Evolutionary conservation across 257 asterid genomes (phyloP), one percentile per base, ranked within the genome.

Genomic region (Leonotis leonurus): DNA sequence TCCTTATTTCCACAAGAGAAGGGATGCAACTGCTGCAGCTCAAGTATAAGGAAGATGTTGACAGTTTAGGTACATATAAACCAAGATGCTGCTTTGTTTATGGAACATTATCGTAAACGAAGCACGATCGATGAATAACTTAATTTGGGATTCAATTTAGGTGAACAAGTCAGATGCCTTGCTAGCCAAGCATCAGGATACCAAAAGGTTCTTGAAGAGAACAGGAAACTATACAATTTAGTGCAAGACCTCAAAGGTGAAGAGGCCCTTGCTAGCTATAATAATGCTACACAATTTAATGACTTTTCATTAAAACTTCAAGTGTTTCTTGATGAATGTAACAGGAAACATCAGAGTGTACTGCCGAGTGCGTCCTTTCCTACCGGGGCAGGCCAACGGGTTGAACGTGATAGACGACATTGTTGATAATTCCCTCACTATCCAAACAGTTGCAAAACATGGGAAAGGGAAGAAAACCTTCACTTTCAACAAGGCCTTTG

Each of bases 201-300:
- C 74, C 77, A 81, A 44, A 84, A 72, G 81, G 86, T 87, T 73
- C 74, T 89, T 3, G 94, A 86, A 72, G 97, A 89, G 77, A 89
- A 89, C 16, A 74, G 94, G 30, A 89, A 89, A 73, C 78, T 89
- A 44, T 89, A 89, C 81, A 89, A 89, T 81, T 82, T 74, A 78
- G 91, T 89, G 65, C 97, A 87, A 77, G 97, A 89, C 74, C 91
- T 89, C 48, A 89, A 85, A 84, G 97, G 97, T 89, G 59, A 73
- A 61, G 0, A 26, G 9, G 39, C 25, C 49, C 53, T 50, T 11
- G 21, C 17, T n/a, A 2, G 5, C 3, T 18, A 0, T 9, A 8
- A 6, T 44, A 17, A 6, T 17, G n/a, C n/a, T n/a, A n/a, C n/a
- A n/a, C n/a, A n/a, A n/a, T n/a, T n/a, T n/a, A n/a, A n/a, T n/a